Evolutionary conservation across 441 rosid species (phyloP).

Genomic region (Brassica balearica): DNA sequence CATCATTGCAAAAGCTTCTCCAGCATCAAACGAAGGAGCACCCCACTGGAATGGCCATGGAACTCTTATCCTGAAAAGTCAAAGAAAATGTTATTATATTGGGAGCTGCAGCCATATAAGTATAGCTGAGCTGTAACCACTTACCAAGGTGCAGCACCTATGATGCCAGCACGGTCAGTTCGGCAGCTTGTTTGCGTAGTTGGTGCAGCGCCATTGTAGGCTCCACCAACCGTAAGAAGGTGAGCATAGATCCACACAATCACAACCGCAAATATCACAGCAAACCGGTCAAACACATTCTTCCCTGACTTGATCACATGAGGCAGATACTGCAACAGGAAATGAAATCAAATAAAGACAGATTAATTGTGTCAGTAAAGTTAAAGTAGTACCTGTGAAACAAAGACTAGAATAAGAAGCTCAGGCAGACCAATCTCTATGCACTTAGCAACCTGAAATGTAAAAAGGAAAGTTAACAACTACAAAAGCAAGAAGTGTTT

Average conservation of each 20-base stretch:
- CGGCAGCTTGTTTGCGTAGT: slow-evolving; percentile 83
- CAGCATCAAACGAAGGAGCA: slow-evolving; percentile 94
- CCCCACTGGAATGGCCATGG: slow-evolving; percentile 99
- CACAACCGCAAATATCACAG: slow-evolving; percentile 75
- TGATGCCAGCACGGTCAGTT: slow-evolving; percentile 89
- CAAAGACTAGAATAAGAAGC: slow-evolving; percentile 73
- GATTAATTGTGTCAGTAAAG: slow-evolving; percentile 12
- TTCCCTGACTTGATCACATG: slow-evolving; percentile 68
- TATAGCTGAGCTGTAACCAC: slow-evolving; percentile 7
- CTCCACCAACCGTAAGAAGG: slow-evolving; percentile 89
- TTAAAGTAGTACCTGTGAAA: slow-evolving; percentile 72
- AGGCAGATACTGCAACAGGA: slow-evolving; percentile 78
- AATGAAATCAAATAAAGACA: background rate
- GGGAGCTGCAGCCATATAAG: slow-evolving; percentile 21
- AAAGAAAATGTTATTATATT: background rate
- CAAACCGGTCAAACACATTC: slow-evolving; percentile 70
- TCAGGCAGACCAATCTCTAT: slow-evolving; percentile 96
- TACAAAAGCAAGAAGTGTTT: background rate
- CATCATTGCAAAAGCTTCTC: slow-evolving; percentile 99
- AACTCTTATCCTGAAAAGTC: slow-evolving; percentile 72
- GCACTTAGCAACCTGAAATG: slow-evolving; percentile 84
- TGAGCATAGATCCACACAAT: slow-evolving; percentile 95
- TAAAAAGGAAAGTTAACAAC: slow-evolving; percentile 36
- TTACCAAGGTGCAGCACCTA: slow-evolving; percentile 93
- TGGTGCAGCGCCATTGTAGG: slow-evolving; percentile 71